Evolutionary conservation across 371 early-diverging fungal genomes (phyloP).

Genomic region (Rhizomucor miehei): DNA sequence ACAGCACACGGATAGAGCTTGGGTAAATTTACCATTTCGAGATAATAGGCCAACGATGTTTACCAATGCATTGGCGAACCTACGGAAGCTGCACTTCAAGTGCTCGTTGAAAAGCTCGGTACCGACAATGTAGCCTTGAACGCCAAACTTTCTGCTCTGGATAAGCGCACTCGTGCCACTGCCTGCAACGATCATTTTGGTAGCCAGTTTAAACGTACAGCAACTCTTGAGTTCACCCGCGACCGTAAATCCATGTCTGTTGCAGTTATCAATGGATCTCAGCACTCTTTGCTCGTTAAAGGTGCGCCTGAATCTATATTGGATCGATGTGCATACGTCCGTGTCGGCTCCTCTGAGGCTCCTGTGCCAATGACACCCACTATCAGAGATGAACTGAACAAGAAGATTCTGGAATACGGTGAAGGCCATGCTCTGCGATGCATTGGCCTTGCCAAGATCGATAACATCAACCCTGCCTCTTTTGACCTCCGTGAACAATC

Average conservation of each 20-base stretch:
- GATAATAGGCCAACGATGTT: conserved; percentile 33
- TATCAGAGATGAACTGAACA: conserved; percentile 61
- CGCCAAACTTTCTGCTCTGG: conserved; percentile 40
- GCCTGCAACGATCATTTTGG: conserved; percentile 63
- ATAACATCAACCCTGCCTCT: conserved; percentile 48
- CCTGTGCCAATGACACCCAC: conserved; percentile 68
- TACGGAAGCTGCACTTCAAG: conserved; percentile 97
- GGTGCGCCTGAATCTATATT: conserved; percentile 93
- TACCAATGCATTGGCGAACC: conserved; percentile 92
- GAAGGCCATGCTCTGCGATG: conserved; percentile 78
- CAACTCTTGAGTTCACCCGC: conserved; percentile 92
- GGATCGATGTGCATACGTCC: conserved; percentile 79
- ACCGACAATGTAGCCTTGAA: conserved; percentile 70
- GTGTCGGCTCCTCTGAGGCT: conserved; percentile 42
- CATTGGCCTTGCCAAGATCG: conserved; percentile 86
- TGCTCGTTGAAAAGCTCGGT: conserved; percentile 91
- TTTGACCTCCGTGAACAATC: conserved; percentile 64
- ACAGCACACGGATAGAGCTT: neutral
- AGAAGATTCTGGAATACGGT: conserved; percentile 77
- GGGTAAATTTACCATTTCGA: neutral
- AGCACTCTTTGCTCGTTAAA: conserved; percentile 70
- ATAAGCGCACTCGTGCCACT: conserved; percentile 56
- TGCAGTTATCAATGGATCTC: conserved; percentile 46
- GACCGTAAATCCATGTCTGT: conserved; percentile 98
- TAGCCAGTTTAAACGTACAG: conserved; percentile 47